phyloP scores from a whole-genome alignment of 176 grass and related monocot species.

The Pontederia crassipes region DNA sequence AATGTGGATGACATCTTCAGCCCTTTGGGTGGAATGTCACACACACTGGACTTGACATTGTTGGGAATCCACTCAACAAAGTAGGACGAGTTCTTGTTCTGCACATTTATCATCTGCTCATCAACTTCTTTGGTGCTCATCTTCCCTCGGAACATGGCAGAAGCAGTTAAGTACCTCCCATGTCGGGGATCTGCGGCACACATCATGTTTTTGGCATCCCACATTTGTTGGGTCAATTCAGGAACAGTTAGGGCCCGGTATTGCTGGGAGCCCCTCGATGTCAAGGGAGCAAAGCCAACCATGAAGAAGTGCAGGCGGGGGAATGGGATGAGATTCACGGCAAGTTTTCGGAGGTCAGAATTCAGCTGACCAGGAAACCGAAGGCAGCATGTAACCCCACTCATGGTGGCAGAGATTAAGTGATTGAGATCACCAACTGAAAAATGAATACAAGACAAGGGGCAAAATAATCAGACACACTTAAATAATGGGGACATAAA shows the following conservation, averaged over 20 bases:
- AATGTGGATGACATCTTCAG: constrained; percentile 16
- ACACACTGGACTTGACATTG: constrained; percentile 14
- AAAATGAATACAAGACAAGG: neutral
- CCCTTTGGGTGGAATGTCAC: constrained; percentile 14
- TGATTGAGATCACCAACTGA: constrained; percentile 9
- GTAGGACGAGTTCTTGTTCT: constrained; percentile 13
- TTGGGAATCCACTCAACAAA: constrained; percentile 17
- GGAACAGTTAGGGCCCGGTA: constrained; percentile 15
- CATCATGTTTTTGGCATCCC: constrained; percentile 19
- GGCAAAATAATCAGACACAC: neutral
- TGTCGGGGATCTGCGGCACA: constrained; percentile 14
- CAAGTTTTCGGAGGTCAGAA: constrained; percentile 13
- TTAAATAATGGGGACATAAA: neutral
- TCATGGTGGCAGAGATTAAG: constrained; percentile 10
- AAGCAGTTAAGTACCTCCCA: constrained; percentile 11
- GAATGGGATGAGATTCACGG: constrained; percentile 12
- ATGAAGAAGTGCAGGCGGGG: constrained; percentile 15
- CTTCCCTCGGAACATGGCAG: constrained; percentile 11
- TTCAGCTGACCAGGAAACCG: constrained; percentile 12
- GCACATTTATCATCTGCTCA: constrained; percentile 14
- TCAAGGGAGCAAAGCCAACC: constrained; percentile 15
- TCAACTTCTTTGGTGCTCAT: constrained; percentile 18
- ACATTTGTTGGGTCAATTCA: constrained; percentile 18
- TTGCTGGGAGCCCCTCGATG: constrained; percentile 15
- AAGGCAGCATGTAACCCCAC: constrained; percentile 5